A percentile compares a stretch with the other conserved stretches of the same genome.
These are phyloP conservation scores for Abrus precatorius DNA, from an alignment of 306 rosid species.

Conservation along the genomic window DNA sequence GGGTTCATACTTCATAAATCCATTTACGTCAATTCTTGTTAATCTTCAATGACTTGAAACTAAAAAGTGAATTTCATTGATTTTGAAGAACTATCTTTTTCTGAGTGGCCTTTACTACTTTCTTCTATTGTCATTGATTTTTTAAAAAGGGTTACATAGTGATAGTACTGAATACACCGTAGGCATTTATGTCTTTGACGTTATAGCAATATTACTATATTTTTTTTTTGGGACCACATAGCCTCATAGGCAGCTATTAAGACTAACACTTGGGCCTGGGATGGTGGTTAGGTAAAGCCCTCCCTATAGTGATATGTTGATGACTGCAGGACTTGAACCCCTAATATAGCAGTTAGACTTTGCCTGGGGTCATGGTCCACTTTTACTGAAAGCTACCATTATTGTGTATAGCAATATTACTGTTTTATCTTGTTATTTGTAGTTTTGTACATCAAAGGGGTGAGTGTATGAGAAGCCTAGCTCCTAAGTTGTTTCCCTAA, in stretches of 20 bases:
- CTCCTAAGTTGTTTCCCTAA: slow-evolving; percentile 42
- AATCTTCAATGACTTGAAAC: slow-evolving; percentile 37
- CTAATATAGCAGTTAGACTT: not conserved
- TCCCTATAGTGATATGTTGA: not conserved
- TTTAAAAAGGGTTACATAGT: slow-evolving; percentile 13
- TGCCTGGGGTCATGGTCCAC: not conserved
- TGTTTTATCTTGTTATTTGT: slow-evolving; percentile 12
- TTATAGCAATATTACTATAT: not conserved
- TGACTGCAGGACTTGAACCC: not conserved
- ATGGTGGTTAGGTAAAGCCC: not conserved
- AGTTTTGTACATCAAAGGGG: slow-evolving; percentile 2
- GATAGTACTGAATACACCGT: slow-evolving; percentile 17
- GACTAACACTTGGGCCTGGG: not conserved
- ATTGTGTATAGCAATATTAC: not conserved
- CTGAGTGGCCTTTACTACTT: slow-evolving; percentile 30
- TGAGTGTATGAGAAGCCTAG: not conserved
- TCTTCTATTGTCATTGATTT: slow-evolving; percentile 8
- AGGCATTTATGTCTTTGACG: slow-evolving; percentile 22
- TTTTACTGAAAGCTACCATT: not conserved
- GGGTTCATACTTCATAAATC: not conserved
- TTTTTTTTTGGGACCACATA: not conserved
- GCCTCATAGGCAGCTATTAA: not conserved
- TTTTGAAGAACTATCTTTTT: slow-evolving; percentile 25
- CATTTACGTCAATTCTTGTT: slow-evolving; percentile 11
- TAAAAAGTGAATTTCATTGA: slow-evolving; percentile 25